phyloP scores from a whole-genome alignment of 1,284 basidiomycete genomes.

The Malassezia obtusa region DNA sequence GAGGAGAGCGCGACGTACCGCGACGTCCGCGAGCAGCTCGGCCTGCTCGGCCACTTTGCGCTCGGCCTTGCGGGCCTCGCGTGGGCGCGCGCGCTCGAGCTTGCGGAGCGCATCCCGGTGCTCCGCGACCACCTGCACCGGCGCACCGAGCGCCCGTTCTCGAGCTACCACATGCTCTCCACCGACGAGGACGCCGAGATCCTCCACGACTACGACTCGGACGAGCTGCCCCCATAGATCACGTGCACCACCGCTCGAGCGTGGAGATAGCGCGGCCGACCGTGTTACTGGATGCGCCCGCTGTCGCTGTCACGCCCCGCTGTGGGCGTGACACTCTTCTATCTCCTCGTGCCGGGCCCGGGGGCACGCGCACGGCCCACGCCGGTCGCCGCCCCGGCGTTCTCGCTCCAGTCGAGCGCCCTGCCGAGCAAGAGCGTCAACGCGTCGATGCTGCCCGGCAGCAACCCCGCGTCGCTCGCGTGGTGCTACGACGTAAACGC shows the following conservation, averaged over 20 bases:
- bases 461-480: neutral
- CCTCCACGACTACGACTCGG: constrained; percentile 39
- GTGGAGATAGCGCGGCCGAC: too few species aligned
- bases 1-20: constrained; percentile 22
- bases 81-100: constrained; percentile 17
- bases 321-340: too few species aligned
- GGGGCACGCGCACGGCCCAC: too few species aligned
- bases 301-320: too few species aligned
- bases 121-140: neutral
- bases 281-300: too few species aligned
- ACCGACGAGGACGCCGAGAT: constrained; percentile 44
- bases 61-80: constrained; percentile 19
- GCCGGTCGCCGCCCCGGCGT: too few species aligned
- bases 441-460: too few species aligned
- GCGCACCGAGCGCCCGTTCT: constrained; percentile 24
- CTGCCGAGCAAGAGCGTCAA: too few species aligned
- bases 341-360: too few species aligned
- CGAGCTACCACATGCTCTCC: constrained; percentile 36
- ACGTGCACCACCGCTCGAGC: neutral
- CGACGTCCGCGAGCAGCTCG: constrained; percentile 10
- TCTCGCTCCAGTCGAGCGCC: too few species aligned
- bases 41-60: constrained; percentile 16
- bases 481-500: neutral
- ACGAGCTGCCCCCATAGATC: constrained; percentile 24
- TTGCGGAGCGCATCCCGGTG: neutral